Percentiles rank a stretch among this genome's conserved stretches.
phyloP scores from a whole-genome alignment of 441 rosid species.

The Gossypium davidsonii region DNA sequence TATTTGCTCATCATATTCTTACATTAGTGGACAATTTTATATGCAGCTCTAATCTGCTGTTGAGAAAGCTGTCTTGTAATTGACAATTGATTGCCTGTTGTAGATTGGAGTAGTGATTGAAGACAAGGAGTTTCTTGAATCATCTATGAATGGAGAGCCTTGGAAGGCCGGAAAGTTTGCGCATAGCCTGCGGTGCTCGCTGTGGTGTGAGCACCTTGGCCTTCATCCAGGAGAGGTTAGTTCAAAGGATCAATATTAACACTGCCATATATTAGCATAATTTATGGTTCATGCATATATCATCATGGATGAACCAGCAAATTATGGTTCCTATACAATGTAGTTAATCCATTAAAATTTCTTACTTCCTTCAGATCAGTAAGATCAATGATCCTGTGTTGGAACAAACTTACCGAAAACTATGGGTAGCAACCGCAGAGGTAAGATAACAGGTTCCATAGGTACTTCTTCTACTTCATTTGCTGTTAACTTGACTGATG shows the following conservation, averaged over 20 bases:
- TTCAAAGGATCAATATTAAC: neutral
- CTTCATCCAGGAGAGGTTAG: constrained; percentile 49
- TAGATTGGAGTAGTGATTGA: constrained; percentile 65
- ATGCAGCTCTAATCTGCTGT: no score
- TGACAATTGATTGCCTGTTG: constrained; percentile 10
- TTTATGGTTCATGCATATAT: neutral
- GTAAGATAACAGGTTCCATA: constrained; percentile 12
- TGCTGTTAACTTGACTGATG: neutral
- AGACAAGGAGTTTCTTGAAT: constrained; percentile 54
- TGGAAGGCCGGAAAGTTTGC: constrained; percentile 72
- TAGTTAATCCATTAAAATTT: neutral
- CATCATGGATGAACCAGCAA: neutral
- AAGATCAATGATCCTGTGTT: constrained; percentile 49
- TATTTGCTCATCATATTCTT: no score
- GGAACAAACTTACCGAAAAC: constrained; percentile 46
- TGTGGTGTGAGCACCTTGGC: constrained; percentile 78
- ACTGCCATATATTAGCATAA: neutral
- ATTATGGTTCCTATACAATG: neutral
- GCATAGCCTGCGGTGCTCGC: constrained; percentile 49
- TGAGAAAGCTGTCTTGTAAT: neutral
- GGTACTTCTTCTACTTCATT: neutral
- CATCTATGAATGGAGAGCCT: constrained; percentile 54
- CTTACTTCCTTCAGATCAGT: constrained; percentile 29
- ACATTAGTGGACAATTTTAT: no score
- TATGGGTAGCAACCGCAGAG: constrained; percentile 60